These are phyloP conservation scores for Cordyceps fumosorosea DNA, from an alignment of 2,329 filamentous ascomycete species.

Conservation along the genomic window DNA sequence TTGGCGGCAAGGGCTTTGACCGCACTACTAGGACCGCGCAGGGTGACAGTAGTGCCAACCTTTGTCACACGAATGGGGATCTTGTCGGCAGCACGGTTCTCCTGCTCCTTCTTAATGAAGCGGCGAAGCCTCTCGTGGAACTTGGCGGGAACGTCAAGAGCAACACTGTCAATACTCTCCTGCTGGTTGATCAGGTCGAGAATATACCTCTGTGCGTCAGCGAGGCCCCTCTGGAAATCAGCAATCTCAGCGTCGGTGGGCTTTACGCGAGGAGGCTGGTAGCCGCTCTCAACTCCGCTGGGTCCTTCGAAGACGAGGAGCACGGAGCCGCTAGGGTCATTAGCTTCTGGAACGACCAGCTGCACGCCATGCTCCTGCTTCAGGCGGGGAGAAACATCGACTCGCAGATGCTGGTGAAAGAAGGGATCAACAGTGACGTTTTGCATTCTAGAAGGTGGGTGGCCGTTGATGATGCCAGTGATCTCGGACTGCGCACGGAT, in stretches of 20 bases:
- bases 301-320: constrained; percentile 70
- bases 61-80: constrained; percentile 56
- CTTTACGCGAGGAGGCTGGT: constrained; percentile 48
- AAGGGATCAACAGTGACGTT: constrained; percentile 67
- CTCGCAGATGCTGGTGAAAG: constrained; percentile 67
- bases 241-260: constrained; percentile 44
- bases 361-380: constrained; percentile 66
- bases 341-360: constrained; percentile 60
- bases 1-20: constrained; percentile 68
- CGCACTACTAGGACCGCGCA: constrained; percentile 68
- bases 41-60: constrained; percentile 55
- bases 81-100: constrained; percentile 47
- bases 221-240: constrained; percentile 48
- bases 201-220: constrained; percentile 51
- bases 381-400: constrained; percentile 56
- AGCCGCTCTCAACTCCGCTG: constrained; percentile 38
- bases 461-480: constrained; percentile 63
- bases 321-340: constrained; percentile 53
- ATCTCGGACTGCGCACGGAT: constrained; percentile 71
- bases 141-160: constrained; percentile 54
- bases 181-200: constrained; percentile 52
- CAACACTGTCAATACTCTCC: constrained; percentile 43
- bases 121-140: constrained; percentile 57
- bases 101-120: constrained; percentile 60
- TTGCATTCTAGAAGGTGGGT: constrained; percentile 66